phyloP scores from a whole-genome alignment of 1,284 basidiomycete species.

The Schizophyllum commune region DNA sequence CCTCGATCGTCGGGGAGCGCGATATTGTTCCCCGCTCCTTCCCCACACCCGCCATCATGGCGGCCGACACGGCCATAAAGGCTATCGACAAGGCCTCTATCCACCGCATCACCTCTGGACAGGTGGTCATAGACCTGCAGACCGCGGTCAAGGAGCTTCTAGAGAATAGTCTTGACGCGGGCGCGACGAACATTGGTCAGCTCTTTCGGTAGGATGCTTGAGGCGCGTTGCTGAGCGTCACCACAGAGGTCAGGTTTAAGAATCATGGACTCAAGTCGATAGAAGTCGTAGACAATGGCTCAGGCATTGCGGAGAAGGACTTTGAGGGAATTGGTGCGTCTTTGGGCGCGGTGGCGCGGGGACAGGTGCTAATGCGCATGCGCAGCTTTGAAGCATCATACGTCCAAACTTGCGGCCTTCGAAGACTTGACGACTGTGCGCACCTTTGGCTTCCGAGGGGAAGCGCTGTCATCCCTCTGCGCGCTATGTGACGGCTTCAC shows the following conservation, averaged over 20 bases:
- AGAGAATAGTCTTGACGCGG: conserved; percentile 94
- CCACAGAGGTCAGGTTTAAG: conserved; percentile 82
- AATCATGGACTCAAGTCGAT: conserved; percentile 82
- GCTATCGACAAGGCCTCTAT: conserved; percentile 74
- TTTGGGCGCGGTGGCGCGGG: neutral
- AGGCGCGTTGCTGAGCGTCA: conserved; percentile 1
- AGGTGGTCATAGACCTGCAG: conserved; percentile 92
- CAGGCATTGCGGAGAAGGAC: conserved; percentile 74
- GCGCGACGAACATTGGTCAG: conserved; percentile 80
- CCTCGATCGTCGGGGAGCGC: neutral
- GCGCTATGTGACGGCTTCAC: conserved; percentile 70
- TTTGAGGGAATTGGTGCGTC: conserved; percentile 71
- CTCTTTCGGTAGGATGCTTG: neutral
- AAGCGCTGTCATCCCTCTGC: conserved; percentile 91
- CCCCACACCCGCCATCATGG: neutral
- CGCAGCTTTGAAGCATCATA: conserved; percentile 85
- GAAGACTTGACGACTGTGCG: conserved; percentile 67
- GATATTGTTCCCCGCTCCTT: neutral
- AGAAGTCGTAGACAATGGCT: conserved; percentile 92
- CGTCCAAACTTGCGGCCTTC: conserved; percentile 83
- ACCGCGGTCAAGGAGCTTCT: conserved; percentile 94
- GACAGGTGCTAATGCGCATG: neutral
- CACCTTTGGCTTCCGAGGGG: conserved; percentile 95
- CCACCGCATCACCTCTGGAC: conserved; percentile 86
- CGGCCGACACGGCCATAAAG: conserved; percentile 24